These are phyloP conservation scores for Debaryomyces fabryi DNA, from an alignment of 1,139 yeast genomes.

Conservation along the genomic window DNA sequence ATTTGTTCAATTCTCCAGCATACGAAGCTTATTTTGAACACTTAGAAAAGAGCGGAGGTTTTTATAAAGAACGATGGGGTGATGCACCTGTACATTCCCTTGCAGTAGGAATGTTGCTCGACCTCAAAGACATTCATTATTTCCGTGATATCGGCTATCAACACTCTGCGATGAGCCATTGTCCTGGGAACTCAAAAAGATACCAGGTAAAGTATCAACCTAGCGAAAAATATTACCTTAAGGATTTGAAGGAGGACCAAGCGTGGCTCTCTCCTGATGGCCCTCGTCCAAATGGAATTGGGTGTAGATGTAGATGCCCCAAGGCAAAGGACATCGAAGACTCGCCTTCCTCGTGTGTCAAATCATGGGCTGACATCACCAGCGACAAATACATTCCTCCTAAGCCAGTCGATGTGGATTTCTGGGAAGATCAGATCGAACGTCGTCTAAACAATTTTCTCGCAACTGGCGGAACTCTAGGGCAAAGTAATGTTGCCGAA, in stretches of 20 bases:
- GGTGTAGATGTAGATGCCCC: constrained; percentile 88
- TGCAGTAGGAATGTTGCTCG: constrained; percentile 74
- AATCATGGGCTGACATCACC: constrained; percentile 54
- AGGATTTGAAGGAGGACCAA: constrained; percentile 27
- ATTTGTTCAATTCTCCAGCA: constrained; percentile 62
- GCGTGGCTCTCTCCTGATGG: constrained; percentile 50
- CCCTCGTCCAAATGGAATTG: constrained; percentile 59
- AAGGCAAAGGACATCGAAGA: constrained; percentile 55
- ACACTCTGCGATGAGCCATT: constrained; percentile 78
- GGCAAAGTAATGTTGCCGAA: constrained; percentile 19
- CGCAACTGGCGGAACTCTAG: constrained; percentile 32
- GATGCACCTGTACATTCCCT: constrained; percentile 92
- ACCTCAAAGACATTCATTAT: constrained; percentile 74
- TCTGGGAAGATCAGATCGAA: constrained; percentile 35
- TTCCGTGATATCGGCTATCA: constrained; percentile 88
- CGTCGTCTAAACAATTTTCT: constrained; percentile 27
- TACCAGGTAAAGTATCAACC: constrained; percentile 51
- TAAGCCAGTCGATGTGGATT: constrained; percentile 34
- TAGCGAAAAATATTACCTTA: constrained; percentile 16
- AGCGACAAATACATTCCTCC: constrained; percentile 33
- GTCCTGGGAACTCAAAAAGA: constrained; percentile 66
- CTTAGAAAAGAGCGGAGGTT: constrained; percentile 75
- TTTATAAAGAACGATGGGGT: constrained; percentile 90
- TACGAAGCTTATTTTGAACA: constrained; percentile 68
- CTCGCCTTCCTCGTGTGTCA: constrained; percentile 54